Percentiles rank a stretch among this genome's conserved stretches.
Evolutionary conservation across 2,329 filamentous ascomycete genomes (phyloP).

Genomic region (Coniella lustricola): DNA sequence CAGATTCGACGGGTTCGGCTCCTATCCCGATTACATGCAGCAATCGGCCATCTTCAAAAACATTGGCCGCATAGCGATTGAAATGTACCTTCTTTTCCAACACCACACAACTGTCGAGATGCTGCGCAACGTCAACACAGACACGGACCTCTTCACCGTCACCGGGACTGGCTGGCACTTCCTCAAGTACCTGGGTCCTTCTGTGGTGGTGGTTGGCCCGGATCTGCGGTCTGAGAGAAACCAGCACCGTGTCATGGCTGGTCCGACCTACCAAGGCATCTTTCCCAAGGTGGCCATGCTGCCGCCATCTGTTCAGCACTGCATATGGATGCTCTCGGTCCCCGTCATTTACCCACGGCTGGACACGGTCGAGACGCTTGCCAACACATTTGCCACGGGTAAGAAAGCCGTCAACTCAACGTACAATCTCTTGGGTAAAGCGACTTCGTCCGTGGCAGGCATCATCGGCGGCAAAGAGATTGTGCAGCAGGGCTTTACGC

Average conservation of each 20-base stretch:
- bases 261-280: slow-evolving; percentile 92
- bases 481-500: slow-evolving; percentile 85
- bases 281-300: slow-evolving; percentile 92
- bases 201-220: slow-evolving; percentile 80
- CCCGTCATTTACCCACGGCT: slow-evolving; percentile 86
- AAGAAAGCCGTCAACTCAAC: slow-evolving; percentile 96
- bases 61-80: slow-evolving; percentile 87
- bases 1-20: slow-evolving; percentile 94
- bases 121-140: slow-evolving; percentile 78
- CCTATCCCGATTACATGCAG: slow-evolving; percentile 98
- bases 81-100: slow-evolving; percentile 98
- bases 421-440: slow-evolving; percentile 92
- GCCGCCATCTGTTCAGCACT: slow-evolving; percentile 90
- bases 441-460: slow-evolving; percentile 89
- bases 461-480: slow-evolving; percentile 93
- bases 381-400: slow-evolving; percentile 83
- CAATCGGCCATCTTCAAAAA: slow-evolving; percentile 97
- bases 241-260: slow-evolving; percentile 85
- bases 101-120: slow-evolving; percentile 95
- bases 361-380: slow-evolving; percentile 85
- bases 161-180: slow-evolving; percentile 99
- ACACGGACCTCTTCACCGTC: slow-evolving; percentile 90
- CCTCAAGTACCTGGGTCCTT: slow-evolving; percentile 89
- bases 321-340: slow-evolving; percentile 90
- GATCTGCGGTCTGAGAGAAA: slow-evolving; percentile 91